Evolutionary conservation across 2,329 filamentous ascomycete genomes (phyloP).

Genomic region (Cordyceps javanica): DNA sequence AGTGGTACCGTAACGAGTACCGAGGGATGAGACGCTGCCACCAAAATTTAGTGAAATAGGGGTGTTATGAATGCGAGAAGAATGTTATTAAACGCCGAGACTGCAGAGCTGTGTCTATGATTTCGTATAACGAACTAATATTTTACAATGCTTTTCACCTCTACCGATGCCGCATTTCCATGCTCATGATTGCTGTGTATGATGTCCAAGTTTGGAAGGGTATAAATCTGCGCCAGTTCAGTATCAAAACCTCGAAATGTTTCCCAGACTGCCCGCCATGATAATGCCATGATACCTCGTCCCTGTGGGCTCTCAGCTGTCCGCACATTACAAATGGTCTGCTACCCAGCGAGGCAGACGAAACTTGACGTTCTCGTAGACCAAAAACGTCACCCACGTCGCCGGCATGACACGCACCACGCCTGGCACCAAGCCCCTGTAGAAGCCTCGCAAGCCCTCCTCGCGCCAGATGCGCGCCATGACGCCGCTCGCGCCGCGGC

Average conservation of each 20-base stretch:
- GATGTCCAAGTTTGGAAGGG: not conserved
- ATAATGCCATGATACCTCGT: not conserved
- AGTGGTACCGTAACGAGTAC: no score
- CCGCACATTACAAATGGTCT: not conserved
- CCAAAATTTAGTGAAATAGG: no score
- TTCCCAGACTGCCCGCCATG: not conserved
- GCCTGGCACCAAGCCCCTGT: slow-evolving; percentile 83
- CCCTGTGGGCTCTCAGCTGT: no score
- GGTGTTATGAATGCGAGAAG: no score
- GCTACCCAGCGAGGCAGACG: slow-evolving; percentile 49
- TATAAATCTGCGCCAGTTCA: no score
- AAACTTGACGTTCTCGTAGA: slow-evolving; percentile 88
- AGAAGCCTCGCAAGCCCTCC: slow-evolving; percentile 80
- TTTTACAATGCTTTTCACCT: no score
- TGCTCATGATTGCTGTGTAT: not conserved
- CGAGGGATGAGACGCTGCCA: no score
- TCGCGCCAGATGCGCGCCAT: slow-evolving; percentile 66
- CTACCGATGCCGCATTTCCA: no score
- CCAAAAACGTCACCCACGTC: slow-evolving; percentile 93
- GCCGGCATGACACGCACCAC: slow-evolving; percentile 87
- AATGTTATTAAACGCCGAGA: no score
- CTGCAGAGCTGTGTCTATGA: no score
- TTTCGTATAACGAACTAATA: no score
- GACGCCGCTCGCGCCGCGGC: slow-evolving; percentile 63
- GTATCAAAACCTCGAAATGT: no score